Conservation (phyloP, 345 rosid species). For the Acer yangbiense region DNA sequence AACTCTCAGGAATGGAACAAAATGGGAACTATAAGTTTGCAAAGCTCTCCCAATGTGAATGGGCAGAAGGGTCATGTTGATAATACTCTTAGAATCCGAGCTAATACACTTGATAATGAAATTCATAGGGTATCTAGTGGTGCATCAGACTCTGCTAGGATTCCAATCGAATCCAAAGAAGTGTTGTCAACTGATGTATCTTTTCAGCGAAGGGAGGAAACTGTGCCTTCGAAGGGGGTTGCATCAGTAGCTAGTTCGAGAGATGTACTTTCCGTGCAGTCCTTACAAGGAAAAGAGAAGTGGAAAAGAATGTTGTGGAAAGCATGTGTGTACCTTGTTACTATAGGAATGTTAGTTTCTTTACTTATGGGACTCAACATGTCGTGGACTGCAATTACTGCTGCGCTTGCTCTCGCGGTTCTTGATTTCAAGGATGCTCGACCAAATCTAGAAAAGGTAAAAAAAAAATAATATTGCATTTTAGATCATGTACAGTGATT, state of each 20-base stretch:
- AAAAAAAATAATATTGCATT: background rate
- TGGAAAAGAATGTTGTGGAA: slow-evolving; percentile 73
- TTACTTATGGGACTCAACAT: slow-evolving; percentile 73
- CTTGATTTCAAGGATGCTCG: slow-evolving; percentile 86
- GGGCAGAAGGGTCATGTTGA: slow-evolving; percentile 28
- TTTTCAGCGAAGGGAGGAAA: slow-evolving; percentile 28
- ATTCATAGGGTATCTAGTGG: slow-evolving; percentile 26
- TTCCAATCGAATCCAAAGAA: slow-evolving; percentile 50
- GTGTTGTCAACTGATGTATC: slow-evolving; percentile 8
- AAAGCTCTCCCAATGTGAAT: slow-evolving; percentile 25
- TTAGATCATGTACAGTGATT: background rate
- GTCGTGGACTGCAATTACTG: slow-evolving; percentile 91
- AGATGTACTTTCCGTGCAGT: slow-evolving; percentile 9
- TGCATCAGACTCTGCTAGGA: slow-evolving; percentile 33
- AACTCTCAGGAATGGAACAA: slow-evolving; percentile 50
- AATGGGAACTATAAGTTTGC: slow-evolving; percentile 35
- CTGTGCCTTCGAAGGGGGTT: slow-evolving; percentile 23
- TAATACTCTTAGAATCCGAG: slow-evolving; percentile 46
- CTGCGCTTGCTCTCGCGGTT: slow-evolving; percentile 78
- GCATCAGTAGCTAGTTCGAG: slow-evolving; percentile 11
- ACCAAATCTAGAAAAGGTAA: slow-evolving; percentile 82
- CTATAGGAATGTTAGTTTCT: slow-evolving; percentile 70
- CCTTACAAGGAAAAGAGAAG: slow-evolving; percentile 31
- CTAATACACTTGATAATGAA: slow-evolving; percentile 42
- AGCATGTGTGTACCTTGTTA: slow-evolving; percentile 58